These are phyloP conservation scores for Iberis pinnata DNA, from an alignment of 345 rosid genomes.

Conservation along the genomic window DNA sequence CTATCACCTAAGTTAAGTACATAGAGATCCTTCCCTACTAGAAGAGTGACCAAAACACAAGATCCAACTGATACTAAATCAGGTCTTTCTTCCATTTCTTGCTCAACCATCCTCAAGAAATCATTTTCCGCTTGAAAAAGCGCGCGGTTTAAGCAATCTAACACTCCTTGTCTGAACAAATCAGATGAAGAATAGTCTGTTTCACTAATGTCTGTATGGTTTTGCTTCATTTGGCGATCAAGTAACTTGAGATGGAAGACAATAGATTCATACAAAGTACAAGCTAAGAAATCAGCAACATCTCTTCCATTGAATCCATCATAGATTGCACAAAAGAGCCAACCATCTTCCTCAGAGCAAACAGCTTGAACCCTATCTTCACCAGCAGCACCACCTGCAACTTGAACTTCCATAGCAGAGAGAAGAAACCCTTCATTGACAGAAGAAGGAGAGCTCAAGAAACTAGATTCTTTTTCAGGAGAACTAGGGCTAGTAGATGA, in stretches of 20 bases:
- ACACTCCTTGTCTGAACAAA: constrained; percentile 55
- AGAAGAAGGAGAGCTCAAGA: constrained; percentile 52
- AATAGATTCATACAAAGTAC: constrained; percentile 77
- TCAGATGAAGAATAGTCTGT: constrained; percentile 29
- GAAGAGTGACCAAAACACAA: constrained; percentile 80
- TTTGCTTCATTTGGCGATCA: constrained; percentile 50
- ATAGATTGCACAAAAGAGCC: constrained; percentile 84
- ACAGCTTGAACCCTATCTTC: constrained; percentile 98
- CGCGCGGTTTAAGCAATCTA: constrained; percentile 72
- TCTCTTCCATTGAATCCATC: constrained; percentile 97
- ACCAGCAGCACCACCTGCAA: constrained; percentile 99
- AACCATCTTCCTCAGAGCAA: constrained; percentile 92
- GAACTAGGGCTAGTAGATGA: constrained; percentile 52
- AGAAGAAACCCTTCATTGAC: constrained; percentile 50
- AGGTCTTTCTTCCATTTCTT: constrained; percentile 97
- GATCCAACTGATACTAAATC: constrained; percentile 93
- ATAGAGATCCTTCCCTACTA: constrained; percentile 66
- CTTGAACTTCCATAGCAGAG: constrained; percentile 68
- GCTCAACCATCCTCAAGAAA: constrained; percentile 85
- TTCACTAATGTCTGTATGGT: constrained; percentile 23
- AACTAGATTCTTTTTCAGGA: constrained; percentile 56
- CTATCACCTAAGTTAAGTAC: constrained; percentile 87
- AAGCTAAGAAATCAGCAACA: constrained; percentile 97
- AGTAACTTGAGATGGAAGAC: constrained; percentile 44
- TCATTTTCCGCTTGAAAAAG: constrained; percentile 79